Evolutionary conservation across 2,329 filamentous ascomycete genomes (phyloP), one percentile per base, ranked within the genome.

Genomic region (Botrytis squamosa): DNA sequence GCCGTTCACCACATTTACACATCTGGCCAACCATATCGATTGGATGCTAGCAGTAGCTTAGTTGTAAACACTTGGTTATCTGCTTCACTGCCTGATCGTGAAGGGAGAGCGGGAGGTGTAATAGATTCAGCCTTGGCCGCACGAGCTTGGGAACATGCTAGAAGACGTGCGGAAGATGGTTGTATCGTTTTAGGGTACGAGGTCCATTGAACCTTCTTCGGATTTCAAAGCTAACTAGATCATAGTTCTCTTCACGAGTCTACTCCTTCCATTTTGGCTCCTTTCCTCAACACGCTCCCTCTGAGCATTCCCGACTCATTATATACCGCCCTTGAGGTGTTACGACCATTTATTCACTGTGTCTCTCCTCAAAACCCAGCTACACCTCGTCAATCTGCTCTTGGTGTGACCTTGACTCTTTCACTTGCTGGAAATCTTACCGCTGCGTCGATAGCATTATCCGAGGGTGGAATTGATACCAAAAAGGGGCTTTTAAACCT

Each of bases 1-100:
- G 90, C 93, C 73, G 88, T 98, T 64, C 96, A 99, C 84, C 94
- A 93, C 78, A 92, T 93, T 80, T 98, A 97, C 83, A 88, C 93
- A 66, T 90, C 92, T 4, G 91, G 90, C 44, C 90, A 94, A 80
- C 90, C 95, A n/a, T 96, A 97, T 82, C 87, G 88, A 75, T 88
- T 99, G 64, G 96, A 99, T 83, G 91, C 94, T 66, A 94, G 93
- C 77, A 96, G 95, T 52, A 97, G 94, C 82, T 83, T 98, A 57
- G 95, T 96, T 0, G 94, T 98, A 77, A 98, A 98, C 84, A 98
- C 94, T 73, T 98, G 95, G 95, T 88, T 96, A 71, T 97, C 93
- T 5, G 93, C 93, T 29, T 87, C 89, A 42, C 92, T 92, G 77
- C 85, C 88, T 38, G 89, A 91, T 57, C 87, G 89, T 4, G 89